Percentiles rank a stretch among this genome's conserved stretches.
These are phyloP conservation scores for Solanum commersonii DNA, from an alignment of 257 asterid species.

Conservation along the genomic window DNA sequence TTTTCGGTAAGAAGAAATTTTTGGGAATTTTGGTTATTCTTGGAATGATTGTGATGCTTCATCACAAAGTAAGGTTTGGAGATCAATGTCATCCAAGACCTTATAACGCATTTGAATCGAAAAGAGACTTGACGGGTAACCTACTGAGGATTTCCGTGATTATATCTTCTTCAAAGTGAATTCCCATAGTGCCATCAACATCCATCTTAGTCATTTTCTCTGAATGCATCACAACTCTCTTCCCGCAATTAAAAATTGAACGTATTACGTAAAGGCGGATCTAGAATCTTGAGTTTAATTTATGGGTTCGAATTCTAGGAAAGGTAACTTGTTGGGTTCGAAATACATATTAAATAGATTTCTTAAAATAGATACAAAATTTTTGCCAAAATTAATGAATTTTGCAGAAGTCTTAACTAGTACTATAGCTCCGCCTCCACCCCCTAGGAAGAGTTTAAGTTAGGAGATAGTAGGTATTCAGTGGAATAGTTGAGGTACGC, in stretches of 20 bases:
- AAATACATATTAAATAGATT: not conserved
- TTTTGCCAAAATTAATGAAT: not conserved
- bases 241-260: not conserved
- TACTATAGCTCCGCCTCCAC: not conserved
- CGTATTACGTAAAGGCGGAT: not conserved
- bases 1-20: not conserved
- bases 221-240: not conserved
- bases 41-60: not conserved
- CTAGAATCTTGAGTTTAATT: not conserved
- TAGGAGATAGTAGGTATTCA: not conserved
- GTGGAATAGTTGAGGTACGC: not conserved
- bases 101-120: slow-evolving; percentile 7
- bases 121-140: slow-evolving; percentile 7
- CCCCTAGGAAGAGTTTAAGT: not conserved
- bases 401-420: not conserved
- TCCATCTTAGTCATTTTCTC: not conserved
- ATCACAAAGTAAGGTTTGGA: not conserved
- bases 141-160: not conserved
- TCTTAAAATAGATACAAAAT: not conserved
- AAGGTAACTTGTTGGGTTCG: not conserved
- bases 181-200: not conserved
- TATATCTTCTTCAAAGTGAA: not conserved
- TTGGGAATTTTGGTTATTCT: not conserved
- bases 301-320: not conserved
- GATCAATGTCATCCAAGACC: not conserved